Conservation (phyloP, 345 rosid genomes). For the Brassica napus region DNA sequence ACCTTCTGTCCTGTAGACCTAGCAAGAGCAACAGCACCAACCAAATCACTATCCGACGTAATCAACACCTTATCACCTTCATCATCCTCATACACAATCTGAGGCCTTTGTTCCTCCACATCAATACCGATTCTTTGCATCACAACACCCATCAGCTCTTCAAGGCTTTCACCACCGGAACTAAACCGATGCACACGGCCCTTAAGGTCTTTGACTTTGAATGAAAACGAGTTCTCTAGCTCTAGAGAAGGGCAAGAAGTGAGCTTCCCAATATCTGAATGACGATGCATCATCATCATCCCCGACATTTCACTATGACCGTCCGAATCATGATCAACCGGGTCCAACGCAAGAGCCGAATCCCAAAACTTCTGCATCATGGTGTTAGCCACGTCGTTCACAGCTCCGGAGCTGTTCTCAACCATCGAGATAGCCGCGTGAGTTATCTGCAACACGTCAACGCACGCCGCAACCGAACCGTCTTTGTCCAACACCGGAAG, state of each 20-base stretch:
- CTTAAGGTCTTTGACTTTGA: constrained; percentile 78
- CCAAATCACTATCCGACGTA: constrained; percentile 69
- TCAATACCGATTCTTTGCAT: constrained; percentile 65
- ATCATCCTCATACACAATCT: constrained; percentile 89
- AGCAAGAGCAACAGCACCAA: constrained; percentile 67
- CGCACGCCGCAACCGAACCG: constrained; percentile 71
- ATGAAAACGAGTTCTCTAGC: constrained; percentile 78
- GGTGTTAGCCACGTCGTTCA: constrained; percentile 79
- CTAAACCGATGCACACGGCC: constrained; percentile 86
- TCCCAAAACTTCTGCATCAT: constrained; percentile 99
- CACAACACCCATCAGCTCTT: constrained; percentile 66
- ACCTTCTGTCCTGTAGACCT: constrained; percentile 77
- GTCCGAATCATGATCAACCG: constrained; percentile 78
- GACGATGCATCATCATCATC: constrained; percentile 9
- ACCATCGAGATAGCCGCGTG: constrained; percentile 99
- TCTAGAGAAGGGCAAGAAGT: constrained; percentile 65
- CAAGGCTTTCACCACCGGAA: constrained; percentile 66
- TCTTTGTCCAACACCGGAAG: constrained; percentile 92
- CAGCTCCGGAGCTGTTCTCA: constrained; percentile 84
- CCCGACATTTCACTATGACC: constrained; percentile 90
- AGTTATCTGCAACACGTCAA: constrained; percentile 92
- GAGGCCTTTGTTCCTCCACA: constrained; percentile 49
- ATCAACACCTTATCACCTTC: constrained; percentile 92
- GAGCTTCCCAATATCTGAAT: too few relatives aligned
- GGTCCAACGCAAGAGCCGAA: constrained; percentile 88